phyloP scores from a whole-genome alignment of 768 basidiomycete species.

The Russula olivacea region DNA sequence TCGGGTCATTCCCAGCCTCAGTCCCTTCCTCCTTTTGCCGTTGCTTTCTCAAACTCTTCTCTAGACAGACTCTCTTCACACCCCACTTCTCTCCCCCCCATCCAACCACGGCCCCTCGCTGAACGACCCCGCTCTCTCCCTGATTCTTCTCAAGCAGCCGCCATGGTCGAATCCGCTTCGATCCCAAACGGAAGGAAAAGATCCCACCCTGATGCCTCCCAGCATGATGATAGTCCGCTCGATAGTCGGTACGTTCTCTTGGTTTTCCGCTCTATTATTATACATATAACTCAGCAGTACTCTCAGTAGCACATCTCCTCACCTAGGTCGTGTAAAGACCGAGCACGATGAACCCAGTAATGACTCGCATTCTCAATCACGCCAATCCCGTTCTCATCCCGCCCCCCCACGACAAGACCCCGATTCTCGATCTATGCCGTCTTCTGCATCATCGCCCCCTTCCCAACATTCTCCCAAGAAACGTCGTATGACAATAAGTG shows the following conservation, averaged over 20 bases:
- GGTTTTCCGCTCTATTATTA: conserved; percentile 18
- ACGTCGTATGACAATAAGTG: conserved; percentile 66
- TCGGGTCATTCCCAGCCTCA: conserved; percentile 44
- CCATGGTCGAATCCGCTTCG: conserved; percentile 21
- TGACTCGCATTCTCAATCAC: conserved; percentile 33
- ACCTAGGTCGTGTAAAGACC: conserved; percentile 51
- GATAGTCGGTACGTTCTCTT: conserved; percentile 24
- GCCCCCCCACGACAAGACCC: conserved; percentile 11
- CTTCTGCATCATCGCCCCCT: conserved; percentile 17
- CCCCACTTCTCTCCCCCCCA: conserved; percentile 59
- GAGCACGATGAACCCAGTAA: conserved; percentile 50
- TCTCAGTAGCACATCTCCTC: conserved; percentile 38
- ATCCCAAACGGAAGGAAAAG: conserved; percentile 29
- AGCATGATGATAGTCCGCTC: conserved; percentile 10
- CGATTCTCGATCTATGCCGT: conserved; percentile 17
- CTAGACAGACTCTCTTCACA: conserved; percentile 44
- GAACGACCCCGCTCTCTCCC: conserved; percentile 27
- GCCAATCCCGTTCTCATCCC: conserved; percentile 10
- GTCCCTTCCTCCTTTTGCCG: conserved; percentile 74
- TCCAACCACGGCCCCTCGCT: conserved; percentile 42
- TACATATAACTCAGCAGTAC: conserved; percentile 18
- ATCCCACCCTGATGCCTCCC: conserved; percentile 22
- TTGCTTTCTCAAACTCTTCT: conserved; percentile 60
- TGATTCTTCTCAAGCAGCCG: conserved; percentile 24
- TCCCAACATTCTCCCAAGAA: conserved; percentile 41